Base-by-base conservation (phyloP, 148 eudicot genomes). In the Dysphania ambrosioides region DNA sequence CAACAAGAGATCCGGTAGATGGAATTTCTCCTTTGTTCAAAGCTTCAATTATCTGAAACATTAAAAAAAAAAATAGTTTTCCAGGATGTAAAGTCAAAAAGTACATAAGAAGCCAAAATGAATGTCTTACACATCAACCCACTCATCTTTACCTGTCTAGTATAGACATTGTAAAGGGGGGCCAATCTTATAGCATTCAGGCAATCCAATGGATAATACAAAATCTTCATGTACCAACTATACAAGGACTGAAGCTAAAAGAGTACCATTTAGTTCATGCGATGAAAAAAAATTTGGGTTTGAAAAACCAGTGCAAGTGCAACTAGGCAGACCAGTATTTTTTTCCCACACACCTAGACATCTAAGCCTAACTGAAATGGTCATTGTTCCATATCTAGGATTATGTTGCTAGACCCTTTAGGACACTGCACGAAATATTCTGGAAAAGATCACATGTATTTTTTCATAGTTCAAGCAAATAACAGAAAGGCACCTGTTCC, bases 21-120 rank as follows among this genome's bases (percentile, higher is more conserved):
- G 99, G 99, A 71, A 95, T 95, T 81, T 95, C 99, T 77, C 99
- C 99, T 86, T 95, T 92, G 76, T 95, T 95, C 82, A 95, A 82
- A 79, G 99, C 99, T 78, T 92, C 99, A 77, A 95, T 89, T 68
- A 95, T 95, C 99, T 95, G 85, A 75, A 76, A 85, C 42, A 21
- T 47, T 78, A 77, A 81, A 41, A 13, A 32, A 27, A 62, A 32
- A 27, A 62, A 19, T 8, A 38, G 8, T 67, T 55, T 13, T 6
- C 16, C 4, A 76, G 30, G 63, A 77, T 36, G 10, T 34, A 31
- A 21, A 36, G 19, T 38, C 44, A 42, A 66, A 41, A 24, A 12
- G 21, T 10, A 64, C 21, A 47, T 62, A n/a, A 8, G 12, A 73
- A 73, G 21, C 16, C 24, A 30, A 44, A 47, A 32, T 35, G 23